Evolutionary conservation across 2,329 filamentous ascomycete species (phyloP), one percentile per base, ranked within the genome.

Genomic region (Stagonosporopsis tanaceti): DNA sequence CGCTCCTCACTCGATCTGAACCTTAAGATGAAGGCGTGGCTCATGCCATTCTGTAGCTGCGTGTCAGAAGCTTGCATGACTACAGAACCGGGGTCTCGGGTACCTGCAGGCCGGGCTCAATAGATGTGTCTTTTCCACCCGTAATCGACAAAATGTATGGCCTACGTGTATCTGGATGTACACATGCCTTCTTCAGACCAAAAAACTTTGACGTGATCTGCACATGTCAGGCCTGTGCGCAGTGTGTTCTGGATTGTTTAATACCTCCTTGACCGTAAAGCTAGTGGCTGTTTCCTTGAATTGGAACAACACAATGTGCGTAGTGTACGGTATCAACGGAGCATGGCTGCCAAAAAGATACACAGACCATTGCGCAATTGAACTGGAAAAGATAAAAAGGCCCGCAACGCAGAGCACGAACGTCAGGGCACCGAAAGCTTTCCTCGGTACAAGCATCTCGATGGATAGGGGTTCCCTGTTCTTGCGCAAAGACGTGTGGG

Each of bases 31-130:
- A 81, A 81, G 2, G 74, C 79, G 53, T 81, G 78, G 24, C 75
- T 78, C n/a, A 79, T 65, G 15, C 77, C 78, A 50, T 74, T 65
- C 78, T 81, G 47, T 39, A 80, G 79, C 76, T 37, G 17, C 6
- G 78, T 75, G 53, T 86, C 1, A 82, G 53, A 55, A 55, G 78
- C 5, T 83, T 81, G 58, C 82, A 83, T 32, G 20, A 17, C 35
- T 45, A 39, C 48, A 37, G 25, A 51, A 41, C 30, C 41, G 52
- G 41, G 42, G 32, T 47, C 20, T 47, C 50, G 28, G 52, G 32
- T 71, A 75, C 72, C 67, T 74, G 71, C 35, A 71, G 57, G 20
- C 64, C 63, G 6, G 27, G 6, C 53, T 75, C 72, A 52, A 57
- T 68, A n/a, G 73, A 74, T 27, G 65, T 74, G 44, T 75, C 72